phyloP scores from a whole-genome alignment of 176 grass and related monocot genomes.

The Eleusine indica region DNA sequence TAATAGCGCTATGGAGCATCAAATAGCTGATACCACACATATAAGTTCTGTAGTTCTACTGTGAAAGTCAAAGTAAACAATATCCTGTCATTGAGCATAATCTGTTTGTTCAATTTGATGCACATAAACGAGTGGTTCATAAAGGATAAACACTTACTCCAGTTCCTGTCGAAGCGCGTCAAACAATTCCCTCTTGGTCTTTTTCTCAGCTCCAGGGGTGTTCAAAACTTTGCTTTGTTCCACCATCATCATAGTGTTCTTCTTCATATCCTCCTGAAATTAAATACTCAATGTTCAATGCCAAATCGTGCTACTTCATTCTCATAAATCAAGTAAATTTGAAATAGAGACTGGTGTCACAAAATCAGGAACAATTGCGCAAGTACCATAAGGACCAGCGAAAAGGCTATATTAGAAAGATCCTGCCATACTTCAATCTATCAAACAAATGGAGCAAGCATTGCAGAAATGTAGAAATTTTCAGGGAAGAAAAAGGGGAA shows the following conservation, averaged over 20 bases:
- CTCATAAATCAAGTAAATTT: not conserved
- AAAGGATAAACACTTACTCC: constrained; percentile 62
- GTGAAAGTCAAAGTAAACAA: not conserved
- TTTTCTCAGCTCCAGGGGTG: constrained; percentile 91
- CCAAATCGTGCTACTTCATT: not conserved
- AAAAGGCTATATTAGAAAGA: constrained; percentile 6
- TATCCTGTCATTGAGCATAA: not conserved
- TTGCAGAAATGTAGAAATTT: not conserved
- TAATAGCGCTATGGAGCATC: not conserved
- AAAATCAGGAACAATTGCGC: constrained; percentile 1
- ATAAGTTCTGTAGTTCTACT: not conserved
- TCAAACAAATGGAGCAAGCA: not conserved
- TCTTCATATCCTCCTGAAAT: constrained; percentile 96
- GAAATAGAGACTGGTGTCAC: not conserved
- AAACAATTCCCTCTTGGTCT: constrained; percentile 91
- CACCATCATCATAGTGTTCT: constrained; percentile 97
- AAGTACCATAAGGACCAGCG: not conserved
- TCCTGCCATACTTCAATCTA: not conserved
- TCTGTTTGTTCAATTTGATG: constrained; percentile 6
- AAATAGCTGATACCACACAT: not conserved
- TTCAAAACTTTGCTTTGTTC: constrained; percentile 96
- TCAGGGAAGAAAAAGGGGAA: not conserved
- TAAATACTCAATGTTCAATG: not conserved
- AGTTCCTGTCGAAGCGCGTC: constrained; percentile 86
- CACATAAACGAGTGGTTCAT: not conserved